Base-by-base conservation (phyloP, 2,329 filamentous ascomycete species). In the Rhytidhysteron rufulum region DNA sequence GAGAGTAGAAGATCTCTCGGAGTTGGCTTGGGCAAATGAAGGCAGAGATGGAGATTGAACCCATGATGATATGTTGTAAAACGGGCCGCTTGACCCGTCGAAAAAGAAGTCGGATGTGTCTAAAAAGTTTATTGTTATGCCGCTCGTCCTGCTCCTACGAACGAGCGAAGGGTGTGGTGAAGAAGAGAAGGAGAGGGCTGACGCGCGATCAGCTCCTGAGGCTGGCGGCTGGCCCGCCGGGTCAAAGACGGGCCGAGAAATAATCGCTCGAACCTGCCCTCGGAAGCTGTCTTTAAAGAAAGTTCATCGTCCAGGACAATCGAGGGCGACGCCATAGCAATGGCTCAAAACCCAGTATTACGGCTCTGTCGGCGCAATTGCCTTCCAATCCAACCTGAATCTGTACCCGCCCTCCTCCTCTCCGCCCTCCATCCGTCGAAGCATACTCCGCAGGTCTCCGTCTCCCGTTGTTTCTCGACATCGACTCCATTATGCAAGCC, bases 391-490 rank as follows among this genome's bases (percentile, higher is more conserved):
- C 44, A 41, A 7, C 37, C 49, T 16, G 54, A 60, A 33, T 42
- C 48, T 16, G 39, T 59, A 16, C 44, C 58, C 47, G 48, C 54
- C 9, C 54, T 63, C 40, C 50, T 61, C 15, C 43, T 44, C 16
- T 56, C 60, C 7, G 51, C 57, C 6, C 37, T 51, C 39, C 51
- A 49, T 40, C 51, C 50, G 49, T 37, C 49, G n/a, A 47, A 47
- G 33, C 45, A 31, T 24, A 41, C 51, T 11, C 43, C 57, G 49
- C 57, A 57, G 43, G 60, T 60, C 48, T 77, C 82, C 64, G 65
- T 66, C 31, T 79, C 81, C 36, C 51, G 44, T 31, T n/a, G n/a
- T n/a, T 83, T 79, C 42, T 76, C 77, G 37, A 67, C 67, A 48
- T 69, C 64, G 48, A 71, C 68, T 52, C 72, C 54, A 50, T 13